Base-by-base conservation (phyloP, 2,329 filamentous ascomycete species). In the Polychaeton citri region DNA sequence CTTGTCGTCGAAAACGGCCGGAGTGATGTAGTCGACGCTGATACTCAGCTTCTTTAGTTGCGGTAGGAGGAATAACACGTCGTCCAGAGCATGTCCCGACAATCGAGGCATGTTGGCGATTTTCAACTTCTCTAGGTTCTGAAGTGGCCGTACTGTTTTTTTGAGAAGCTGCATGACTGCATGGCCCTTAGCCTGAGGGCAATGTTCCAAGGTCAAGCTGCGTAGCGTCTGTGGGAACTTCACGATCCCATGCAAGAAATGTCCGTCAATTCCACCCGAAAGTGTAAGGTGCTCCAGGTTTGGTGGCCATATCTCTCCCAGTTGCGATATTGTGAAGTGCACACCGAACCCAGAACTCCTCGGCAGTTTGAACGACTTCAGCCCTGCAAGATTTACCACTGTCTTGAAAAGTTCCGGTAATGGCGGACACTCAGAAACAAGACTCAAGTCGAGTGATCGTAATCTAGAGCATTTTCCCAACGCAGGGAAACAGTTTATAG, bases 381-480 rank as follows among this genome's bases (percentile, higher is more conserved):
- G 57, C 6, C 57, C 53, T 2, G 47, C 24, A 15, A 77, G 59
- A 19, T 61, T 52, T n/a, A 57, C 57, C 5, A 74, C 51, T 0
- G 69, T 64, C 33, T 65, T 64, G 42, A 71, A 66, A 10, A 78
- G 57, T 3, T 58, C 54, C 17, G 59, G 50, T 41, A 73, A 63
- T 5, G 55, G 54, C 19, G 75, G 65, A 1, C 61, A 54, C 38
- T 72, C 69, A 9, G 56, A 61, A 5, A 76, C 65, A 3, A 72
- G 60, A 4, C 61, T 64, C 5, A 78, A 55, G 44, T 76, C 68
- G 12, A 77, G 57, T 2, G 59, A 41, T 7, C 54, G 54, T 4
- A 79, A 57, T 0, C 62, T 57, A 5, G 45, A 43, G 51, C 72
- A 75, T 55, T 76, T 76, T 2, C 65, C 63, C 15, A 79, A 50